These are phyloP conservation scores for Neurospora hispaniola DNA, from an alignment of 495 filamentous ascomycete species.

Conservation along the genomic window DNA sequence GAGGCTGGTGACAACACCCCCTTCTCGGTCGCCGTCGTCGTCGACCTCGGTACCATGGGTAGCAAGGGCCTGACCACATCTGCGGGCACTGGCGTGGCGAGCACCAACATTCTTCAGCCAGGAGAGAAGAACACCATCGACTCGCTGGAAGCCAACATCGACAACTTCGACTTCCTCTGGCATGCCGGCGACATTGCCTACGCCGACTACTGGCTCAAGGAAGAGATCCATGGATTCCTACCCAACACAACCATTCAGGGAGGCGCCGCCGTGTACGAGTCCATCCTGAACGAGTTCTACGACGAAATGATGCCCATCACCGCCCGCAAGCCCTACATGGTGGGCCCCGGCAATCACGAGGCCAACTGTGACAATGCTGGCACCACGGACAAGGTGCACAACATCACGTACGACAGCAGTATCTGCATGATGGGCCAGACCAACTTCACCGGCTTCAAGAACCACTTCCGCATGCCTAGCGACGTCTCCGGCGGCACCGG, in stretches of 20 bases:
- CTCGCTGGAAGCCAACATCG: constrained; percentile 13
- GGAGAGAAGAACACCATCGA: constrained; percentile 30
- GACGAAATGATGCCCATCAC: constrained; percentile 37
- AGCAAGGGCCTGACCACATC: constrained; percentile 20
- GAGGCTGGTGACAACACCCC: constrained; percentile 33
- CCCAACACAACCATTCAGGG: constrained; percentile 9
- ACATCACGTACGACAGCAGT: neutral
- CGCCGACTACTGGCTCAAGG: constrained; percentile 41
- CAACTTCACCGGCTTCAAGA: constrained; percentile 43
- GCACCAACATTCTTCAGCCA: constrained; percentile 15
- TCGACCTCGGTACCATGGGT: constrained; percentile 41
- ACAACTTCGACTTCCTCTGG: constrained; percentile 25
- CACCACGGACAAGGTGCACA: constrained; percentile 4
- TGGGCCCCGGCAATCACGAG: constrained; percentile 39
- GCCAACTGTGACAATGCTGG: constrained; percentile 34
- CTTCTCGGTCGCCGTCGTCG: constrained; percentile 38
- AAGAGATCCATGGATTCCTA: constrained; percentile 27
- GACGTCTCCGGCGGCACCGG: constrained; percentile 30
- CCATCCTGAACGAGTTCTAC: constrained; percentile 46
- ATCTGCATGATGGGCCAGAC: constrained; percentile 44
- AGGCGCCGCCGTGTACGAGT: constrained; percentile 31
- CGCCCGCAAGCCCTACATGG: constrained; percentile 41
- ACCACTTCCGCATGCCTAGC: constrained; percentile 43
- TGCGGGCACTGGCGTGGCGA: constrained; percentile 13
- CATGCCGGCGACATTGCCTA: constrained; percentile 39